These are phyloP conservation scores for Neostapfia colusana DNA, from an alignment of 176 grass and related monocot genomes.

Conservation along the genomic window DNA sequence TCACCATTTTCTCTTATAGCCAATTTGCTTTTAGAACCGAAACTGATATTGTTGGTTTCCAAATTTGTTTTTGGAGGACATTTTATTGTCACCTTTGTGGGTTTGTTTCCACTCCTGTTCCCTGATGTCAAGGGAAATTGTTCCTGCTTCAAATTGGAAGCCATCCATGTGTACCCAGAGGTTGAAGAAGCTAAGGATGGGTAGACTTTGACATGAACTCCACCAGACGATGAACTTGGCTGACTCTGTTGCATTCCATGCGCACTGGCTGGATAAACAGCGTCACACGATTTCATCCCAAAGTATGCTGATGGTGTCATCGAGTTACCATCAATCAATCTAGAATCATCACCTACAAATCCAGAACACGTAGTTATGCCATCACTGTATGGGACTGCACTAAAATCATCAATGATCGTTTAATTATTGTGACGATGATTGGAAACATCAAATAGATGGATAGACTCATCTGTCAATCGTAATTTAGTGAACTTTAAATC, in stretches of 20 bases:
- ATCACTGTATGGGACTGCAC: background rate
- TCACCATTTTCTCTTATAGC: constrained; percentile 16
- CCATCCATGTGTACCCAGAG: background rate
- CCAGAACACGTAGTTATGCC: background rate
- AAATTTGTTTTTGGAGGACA: constrained; percentile 31
- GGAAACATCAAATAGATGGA: background rate
- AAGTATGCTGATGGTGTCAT: background rate
- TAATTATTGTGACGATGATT: background rate
- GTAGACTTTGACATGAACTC: constrained; percentile 4
- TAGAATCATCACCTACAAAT: constrained; percentile 34
- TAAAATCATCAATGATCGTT: background rate
- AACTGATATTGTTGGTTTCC: constrained; percentile 23
- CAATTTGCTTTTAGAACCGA: constrained; percentile 16
- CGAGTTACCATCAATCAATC: constrained; percentile 11
- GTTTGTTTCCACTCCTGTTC: constrained; percentile 27
- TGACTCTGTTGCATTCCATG: background rate
- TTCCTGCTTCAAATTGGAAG: constrained; percentile 31
- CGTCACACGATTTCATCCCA: background rate
- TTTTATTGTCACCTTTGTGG: constrained; percentile 39
- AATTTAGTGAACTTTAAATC: background rate
- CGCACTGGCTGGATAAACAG: constrained; percentile 18
- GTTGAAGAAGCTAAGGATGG: constrained; percentile 28
- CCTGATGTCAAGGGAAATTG: background rate
- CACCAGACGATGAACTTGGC: constrained; percentile 15
- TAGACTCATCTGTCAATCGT: constrained; percentile 18